These are phyloP conservation scores for Oryza australiensis DNA, from an alignment of 176 grass and related monocot genomes.

Conservation along the genomic window DNA sequence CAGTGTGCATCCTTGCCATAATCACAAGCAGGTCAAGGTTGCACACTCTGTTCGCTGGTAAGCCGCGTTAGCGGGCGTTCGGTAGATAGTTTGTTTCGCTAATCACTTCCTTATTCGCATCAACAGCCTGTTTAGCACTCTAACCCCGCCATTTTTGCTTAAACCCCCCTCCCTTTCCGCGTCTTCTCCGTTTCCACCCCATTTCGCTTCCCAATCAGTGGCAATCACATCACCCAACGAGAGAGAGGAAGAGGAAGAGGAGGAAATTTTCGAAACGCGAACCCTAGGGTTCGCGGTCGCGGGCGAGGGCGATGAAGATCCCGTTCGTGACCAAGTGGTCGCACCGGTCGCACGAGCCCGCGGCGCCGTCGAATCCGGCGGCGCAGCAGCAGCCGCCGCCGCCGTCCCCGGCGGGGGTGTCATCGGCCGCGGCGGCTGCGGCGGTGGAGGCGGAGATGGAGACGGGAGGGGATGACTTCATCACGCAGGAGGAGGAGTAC, in stretches of 20 bases:
- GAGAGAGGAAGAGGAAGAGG: not conserved
- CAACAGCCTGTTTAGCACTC: not conserved
- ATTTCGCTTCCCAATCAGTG: not conserved
- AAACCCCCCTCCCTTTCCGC: conserved; percentile 10
- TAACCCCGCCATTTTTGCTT: conserved; percentile 21
- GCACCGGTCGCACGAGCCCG: conserved; percentile 73
- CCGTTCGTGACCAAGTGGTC: conserved; percentile 77
- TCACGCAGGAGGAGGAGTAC: conserved; percentile 75
- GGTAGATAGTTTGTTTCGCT: not conserved
- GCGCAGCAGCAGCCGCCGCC: not conserved
- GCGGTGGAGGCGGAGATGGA: not conserved
- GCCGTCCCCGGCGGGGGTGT: not conserved
- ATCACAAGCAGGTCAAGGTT: not conserved
- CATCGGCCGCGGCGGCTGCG: not conserved
- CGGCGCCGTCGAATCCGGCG: conserved; percentile 15
- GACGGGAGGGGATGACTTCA: conserved; percentile 56
- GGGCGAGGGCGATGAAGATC: conserved; percentile 64
- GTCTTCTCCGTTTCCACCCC: conserved; percentile 12
- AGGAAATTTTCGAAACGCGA: conserved; percentile 12
- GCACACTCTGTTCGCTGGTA: not conserved
- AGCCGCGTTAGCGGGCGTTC: not conserved
- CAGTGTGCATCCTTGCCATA: not conserved
- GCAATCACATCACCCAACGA: conserved; percentile 26
- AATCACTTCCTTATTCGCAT: conserved; percentile 1
- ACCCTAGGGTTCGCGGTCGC: conserved; percentile 16